Evolutionary conservation across 2,329 filamentous ascomycete genomes (phyloP).

Genomic region (Talaromyces sp.): DNA sequence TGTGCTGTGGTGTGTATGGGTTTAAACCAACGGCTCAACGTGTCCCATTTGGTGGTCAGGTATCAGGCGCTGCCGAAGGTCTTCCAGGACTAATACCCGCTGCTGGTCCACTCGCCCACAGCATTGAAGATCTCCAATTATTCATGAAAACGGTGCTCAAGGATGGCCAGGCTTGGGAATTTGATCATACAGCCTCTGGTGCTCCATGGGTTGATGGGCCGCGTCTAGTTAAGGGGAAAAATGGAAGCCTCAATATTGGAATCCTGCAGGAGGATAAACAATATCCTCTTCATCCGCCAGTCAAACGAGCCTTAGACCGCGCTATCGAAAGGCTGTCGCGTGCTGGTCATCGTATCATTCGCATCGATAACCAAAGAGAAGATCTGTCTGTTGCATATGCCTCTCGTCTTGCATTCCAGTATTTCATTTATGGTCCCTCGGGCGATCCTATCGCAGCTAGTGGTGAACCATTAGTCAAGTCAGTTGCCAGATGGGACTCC

Average conservation of each 20-base stretch:
- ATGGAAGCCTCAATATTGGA: slow-evolving; percentile 49
- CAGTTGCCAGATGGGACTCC: slow-evolving; percentile 33
- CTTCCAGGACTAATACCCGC: slow-evolving; percentile 19
- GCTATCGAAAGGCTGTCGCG: slow-evolving; percentile 44
- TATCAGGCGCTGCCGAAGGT: slow-evolving; percentile 20
- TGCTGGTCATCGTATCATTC: slow-evolving; percentile 51
- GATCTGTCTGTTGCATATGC: slow-evolving; percentile 29
- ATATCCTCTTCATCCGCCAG: slow-evolving; percentile 56
- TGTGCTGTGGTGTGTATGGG: slow-evolving; percentile 39
- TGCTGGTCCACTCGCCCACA: slow-evolving; percentile 26
- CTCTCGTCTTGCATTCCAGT: slow-evolving; percentile 43
- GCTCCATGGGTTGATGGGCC: slow-evolving; percentile 50
- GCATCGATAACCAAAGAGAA: slow-evolving; percentile 38
- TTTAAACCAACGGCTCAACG: slow-evolving; percentile 39
- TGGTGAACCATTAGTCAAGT: slow-evolving; percentile 51
- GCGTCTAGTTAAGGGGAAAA: neutral
- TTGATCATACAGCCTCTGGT: slow-evolving; percentile 47
- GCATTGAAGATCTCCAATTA: slow-evolving; percentile 24
- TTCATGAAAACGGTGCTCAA: slow-evolving; percentile 45
- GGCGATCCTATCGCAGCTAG: slow-evolving; percentile 37
- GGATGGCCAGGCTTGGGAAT: slow-evolving; percentile 46
- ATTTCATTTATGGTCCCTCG: slow-evolving; percentile 36
- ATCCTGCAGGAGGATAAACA: slow-evolving; percentile 52
- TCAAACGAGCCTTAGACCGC: slow-evolving; percentile 49
- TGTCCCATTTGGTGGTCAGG: slow-evolving; percentile 34